phyloP scores from a whole-genome alignment of 768 basidiomycete genomes.

The Melanogaster broomeanus region DNA sequence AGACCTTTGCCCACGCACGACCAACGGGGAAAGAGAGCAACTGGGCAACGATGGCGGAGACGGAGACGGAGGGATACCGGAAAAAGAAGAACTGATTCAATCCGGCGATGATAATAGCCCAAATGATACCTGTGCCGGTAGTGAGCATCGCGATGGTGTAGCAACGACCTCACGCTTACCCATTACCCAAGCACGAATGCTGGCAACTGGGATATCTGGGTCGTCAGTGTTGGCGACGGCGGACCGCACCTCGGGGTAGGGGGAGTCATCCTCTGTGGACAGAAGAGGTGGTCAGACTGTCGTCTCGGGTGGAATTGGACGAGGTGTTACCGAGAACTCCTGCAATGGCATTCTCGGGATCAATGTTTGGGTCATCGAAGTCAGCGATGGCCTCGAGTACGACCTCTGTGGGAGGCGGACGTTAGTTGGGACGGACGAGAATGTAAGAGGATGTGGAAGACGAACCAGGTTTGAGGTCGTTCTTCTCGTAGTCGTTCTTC shows the following conservation, averaged over 20 bases:
- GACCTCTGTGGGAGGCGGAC: background rate
- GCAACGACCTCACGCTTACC: slow-evolving; percentile 28
- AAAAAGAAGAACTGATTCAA: slow-evolving; percentile 82
- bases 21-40: slow-evolving; percentile 71
- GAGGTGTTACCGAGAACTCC: slow-evolving; percentile 19
- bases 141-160: background rate
- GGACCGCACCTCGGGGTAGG: slow-evolving; percentile 81
- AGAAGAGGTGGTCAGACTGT: slow-evolving; percentile 12
- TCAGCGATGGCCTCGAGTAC: slow-evolving; percentile 8
- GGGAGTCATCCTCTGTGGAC: slow-evolving; percentile 66
- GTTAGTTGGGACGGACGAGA: background rate
- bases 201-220: slow-evolving; percentile 57
- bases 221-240: slow-evolving; percentile 78
- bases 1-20: slow-evolving; percentile 55
- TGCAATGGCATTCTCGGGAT: slow-evolving; percentile 14
- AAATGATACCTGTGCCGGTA: slow-evolving; percentile 32
- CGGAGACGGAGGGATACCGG: slow-evolving; percentile 53
- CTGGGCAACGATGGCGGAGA: slow-evolving; percentile 62
- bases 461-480: slow-evolving; percentile 8
- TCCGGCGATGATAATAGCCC: slow-evolving; percentile 64
- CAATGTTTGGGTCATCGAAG: slow-evolving; percentile 41
- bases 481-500: slow-evolving; percentile 18
- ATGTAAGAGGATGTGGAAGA: background rate
- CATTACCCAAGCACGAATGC: slow-evolving; percentile 61
- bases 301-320: background rate